Evolutionary conservation across 2,329 filamentous ascomycete genomes (phyloP), one percentile per base, ranked within the genome.

Genomic region (Acrodontium crateriforme): DNA sequence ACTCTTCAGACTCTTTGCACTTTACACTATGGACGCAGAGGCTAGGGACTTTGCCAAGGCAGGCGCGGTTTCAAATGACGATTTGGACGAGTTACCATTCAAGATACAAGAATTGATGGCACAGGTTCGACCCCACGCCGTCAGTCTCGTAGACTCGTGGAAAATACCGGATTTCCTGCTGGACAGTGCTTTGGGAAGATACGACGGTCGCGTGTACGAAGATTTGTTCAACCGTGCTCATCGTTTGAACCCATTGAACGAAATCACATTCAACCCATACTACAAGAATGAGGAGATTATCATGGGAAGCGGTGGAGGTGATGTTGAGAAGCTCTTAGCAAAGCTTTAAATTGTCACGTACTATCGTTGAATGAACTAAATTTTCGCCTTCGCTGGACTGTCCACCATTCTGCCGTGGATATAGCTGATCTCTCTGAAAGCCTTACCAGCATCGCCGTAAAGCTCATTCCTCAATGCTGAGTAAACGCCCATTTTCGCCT

Each of bases 171-270:
- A 68, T 40, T 69, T 58, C 36, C 36, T 68, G 27, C 52, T 68
- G 0, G 58, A 68, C 27, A 66, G 61, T 42, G 60, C 64, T 5
- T 42, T 69, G 20, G 65, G 65, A 1, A 47, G 63, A 23, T 60
- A 54, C 31, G 64, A 69, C 41, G 65, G 65, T 2, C 60, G 55
- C 27, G 63, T 67, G 5, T 69, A 69, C 37, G 65, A 69, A 39
- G 60, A 67, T 30, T 41, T 68, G 22, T 69, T 58, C 34, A 54
- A 67, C 30, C 52, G 59, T 28, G 65, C 64, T 3, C 63, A 68
- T 50, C 47, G 58, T 24, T 42, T 59, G 37, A 68, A 68, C 43
- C 64, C 64, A 7, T 35, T 69, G 38, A 68, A 69, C 32, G 45
- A 46, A 29, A 46, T 59, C 7, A 66, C 60, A 1, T 66, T 68